phyloP scores from a whole-genome alignment of 345 rosid species.

The Eucalyptus sp. region DNA sequence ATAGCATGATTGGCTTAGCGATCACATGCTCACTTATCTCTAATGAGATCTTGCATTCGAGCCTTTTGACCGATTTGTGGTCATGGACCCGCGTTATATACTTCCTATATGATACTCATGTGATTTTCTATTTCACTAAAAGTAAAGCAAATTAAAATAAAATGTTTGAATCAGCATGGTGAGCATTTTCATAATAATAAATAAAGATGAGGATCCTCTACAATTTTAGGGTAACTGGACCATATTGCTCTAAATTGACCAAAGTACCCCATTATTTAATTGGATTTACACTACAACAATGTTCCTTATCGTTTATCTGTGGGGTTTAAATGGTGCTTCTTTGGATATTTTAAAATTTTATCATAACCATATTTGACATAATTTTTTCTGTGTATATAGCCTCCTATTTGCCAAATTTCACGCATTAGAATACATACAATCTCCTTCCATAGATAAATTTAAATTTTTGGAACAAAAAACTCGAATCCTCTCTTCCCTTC shows the following conservation, averaged over 20 bases:
- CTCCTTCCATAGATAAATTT: not conserved
- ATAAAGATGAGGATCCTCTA: not conserved
- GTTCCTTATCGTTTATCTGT: rapidly evolving
- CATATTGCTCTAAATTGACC: not conserved
- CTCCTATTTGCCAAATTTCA: not conserved
- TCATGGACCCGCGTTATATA: not conserved
- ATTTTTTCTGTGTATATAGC: rapidly evolving
- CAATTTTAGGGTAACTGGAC: not conserved
- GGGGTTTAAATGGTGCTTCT: not conserved
- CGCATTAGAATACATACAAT: rapidly evolving
- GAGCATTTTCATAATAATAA: not conserved
- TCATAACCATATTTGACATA: rapidly evolving
- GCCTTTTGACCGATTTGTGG: not conserved
- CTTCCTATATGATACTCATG: not conserved
- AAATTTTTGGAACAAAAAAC: not conserved
- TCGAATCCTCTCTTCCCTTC: not conserved
- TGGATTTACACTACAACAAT: no score
- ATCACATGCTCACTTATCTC: not conserved
- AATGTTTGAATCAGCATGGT: not conserved
- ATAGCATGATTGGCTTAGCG: not conserved
- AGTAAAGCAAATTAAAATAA: not conserved
- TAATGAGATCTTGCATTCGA: not conserved
- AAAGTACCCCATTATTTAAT: not conserved
- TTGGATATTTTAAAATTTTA: not conserved
- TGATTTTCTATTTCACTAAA: not conserved